Percentiles rank a stretch among this genome's conserved stretches.
Conservation (phyloP, 768 basidiomycete genomes). For the Xerocomus potaroensis region DNA sequence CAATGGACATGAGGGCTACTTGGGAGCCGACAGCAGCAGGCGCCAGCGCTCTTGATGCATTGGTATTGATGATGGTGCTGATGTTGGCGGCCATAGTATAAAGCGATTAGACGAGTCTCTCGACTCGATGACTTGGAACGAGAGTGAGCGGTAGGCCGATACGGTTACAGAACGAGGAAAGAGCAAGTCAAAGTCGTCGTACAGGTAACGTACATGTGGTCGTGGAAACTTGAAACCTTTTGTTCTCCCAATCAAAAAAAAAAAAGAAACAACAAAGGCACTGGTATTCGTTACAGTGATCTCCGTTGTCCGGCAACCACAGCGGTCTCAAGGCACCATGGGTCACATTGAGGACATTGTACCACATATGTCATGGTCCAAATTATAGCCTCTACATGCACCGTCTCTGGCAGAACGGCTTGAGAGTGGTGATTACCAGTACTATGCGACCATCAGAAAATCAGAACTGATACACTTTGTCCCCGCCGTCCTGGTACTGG, state of each 20-base stretch:
- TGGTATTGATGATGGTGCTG: conserved; percentile 31
- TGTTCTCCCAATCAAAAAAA: not conserved
- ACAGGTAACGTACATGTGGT: not conserved
- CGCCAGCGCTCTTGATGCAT: conserved; percentile 58
- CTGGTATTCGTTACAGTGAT: too few species aligned
- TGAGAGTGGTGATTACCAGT: too few species aligned
- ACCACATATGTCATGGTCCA: too few species aligned
- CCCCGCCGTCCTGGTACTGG: too few species aligned
- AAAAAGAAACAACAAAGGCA: not conserved
- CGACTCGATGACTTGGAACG: conserved; percentile 16
- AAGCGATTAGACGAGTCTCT: conserved; percentile 15
- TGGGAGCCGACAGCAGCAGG: conserved; percentile 79
- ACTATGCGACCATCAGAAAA: too few species aligned
- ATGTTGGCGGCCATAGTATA: conserved; percentile 31
- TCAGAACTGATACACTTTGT: too few species aligned
- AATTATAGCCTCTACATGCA: too few species aligned
- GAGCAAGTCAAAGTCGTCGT: not conserved
- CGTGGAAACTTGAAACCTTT: not conserved
- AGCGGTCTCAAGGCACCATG: not conserved
- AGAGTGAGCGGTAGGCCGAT: conserved; percentile 17
- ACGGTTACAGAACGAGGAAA: conserved; percentile 5
- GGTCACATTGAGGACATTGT: too few species aligned
- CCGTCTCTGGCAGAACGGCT: too few species aligned
- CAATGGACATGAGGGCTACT: conserved; percentile 63
- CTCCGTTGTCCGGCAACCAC: not conserved